Percentiles rank a stretch among this genome's conserved stretches.
These are phyloP conservation scores for Castanospermum australe DNA, from an alignment of 306 rosid genomes.

Conservation along the genomic window DNA sequence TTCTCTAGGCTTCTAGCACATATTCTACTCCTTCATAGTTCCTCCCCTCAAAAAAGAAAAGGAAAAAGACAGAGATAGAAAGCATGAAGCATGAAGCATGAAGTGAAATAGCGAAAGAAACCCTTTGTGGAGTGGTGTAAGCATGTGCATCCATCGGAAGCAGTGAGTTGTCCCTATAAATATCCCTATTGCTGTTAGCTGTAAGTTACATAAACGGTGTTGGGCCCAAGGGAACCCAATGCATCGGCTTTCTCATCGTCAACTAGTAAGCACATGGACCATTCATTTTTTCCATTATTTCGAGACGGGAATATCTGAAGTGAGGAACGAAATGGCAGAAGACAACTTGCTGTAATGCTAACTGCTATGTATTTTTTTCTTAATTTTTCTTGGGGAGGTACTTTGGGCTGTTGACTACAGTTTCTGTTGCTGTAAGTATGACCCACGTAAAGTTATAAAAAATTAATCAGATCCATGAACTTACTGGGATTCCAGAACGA, in stretches of 20 bases:
- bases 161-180: constrained; percentile 45
- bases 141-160: constrained; percentile 46
- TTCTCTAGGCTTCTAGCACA: neutral
- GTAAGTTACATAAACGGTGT: constrained; percentile 26
- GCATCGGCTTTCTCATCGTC: constrained; percentile 29
- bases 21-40: neutral
- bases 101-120: neutral
- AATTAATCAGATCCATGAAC: neutral
- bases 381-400: neutral
- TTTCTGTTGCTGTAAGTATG: neutral
- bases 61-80: neutral
- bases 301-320: constrained; percentile 16
- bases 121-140: neutral
- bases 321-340: constrained; percentile 21
- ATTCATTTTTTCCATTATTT: constrained; percentile 12
- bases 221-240: constrained; percentile 43
- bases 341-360: neutral
- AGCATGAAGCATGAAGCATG: neutral
- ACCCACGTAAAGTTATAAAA: too few species aligned
- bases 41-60: neutral
- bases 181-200: constrained; percentile 11
- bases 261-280: constrained; percentile 34
- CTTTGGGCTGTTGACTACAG: neutral
- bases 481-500: neutral
- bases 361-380: neutral